Evolutionary conservation across 495 filamentous ascomycete genomes (phyloP).

Genomic region (Bacidia rubella): DNA sequence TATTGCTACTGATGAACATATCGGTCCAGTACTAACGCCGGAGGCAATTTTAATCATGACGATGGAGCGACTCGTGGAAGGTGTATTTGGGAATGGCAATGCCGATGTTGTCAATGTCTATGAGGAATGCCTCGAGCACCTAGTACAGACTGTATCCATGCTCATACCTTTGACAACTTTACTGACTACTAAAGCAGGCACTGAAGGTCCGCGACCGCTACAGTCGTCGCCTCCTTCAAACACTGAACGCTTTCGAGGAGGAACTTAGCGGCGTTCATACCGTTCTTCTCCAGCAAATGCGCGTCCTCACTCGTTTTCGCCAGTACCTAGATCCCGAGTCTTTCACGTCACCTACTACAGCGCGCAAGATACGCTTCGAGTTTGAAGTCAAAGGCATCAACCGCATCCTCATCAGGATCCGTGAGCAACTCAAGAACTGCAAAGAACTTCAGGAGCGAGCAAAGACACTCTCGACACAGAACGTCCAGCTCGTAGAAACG

Average conservation of each 20-base stretch:
- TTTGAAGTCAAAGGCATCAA: constrained; percentile 12
- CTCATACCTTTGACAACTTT: background rate
- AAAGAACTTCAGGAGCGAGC: constrained; percentile 6
- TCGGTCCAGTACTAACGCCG: constrained; percentile 10
- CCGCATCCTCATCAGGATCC: background rate
- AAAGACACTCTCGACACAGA: constrained; percentile 4
- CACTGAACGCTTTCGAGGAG: constrained; percentile 8
- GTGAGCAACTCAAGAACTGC: constrained; percentile 5
- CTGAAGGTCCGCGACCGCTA: constrained; percentile 10
- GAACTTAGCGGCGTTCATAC: constrained; percentile 4
- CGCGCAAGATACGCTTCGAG: constrained; percentile 5
- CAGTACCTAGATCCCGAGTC: constrained; percentile 2
- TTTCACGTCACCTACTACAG: constrained; percentile 4
- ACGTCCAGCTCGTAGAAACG: constrained; percentile 12
- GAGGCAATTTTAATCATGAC: constrained; percentile 8
- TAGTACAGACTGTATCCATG: background rate
- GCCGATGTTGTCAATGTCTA: constrained; percentile 6
- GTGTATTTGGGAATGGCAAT: constrained; percentile 1
- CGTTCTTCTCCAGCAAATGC: constrained; percentile 5
- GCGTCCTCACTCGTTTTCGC: constrained; percentile 1
- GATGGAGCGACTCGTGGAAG: constrained; percentile 3
- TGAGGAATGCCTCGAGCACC: constrained; percentile 9
- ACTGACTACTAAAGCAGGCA: background rate
- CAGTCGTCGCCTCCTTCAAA: constrained; percentile 10
- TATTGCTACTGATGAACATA: background rate